Base-by-base conservation (phyloP, 202 grass and related monocot species). In the Zoysia matrella region DNA sequence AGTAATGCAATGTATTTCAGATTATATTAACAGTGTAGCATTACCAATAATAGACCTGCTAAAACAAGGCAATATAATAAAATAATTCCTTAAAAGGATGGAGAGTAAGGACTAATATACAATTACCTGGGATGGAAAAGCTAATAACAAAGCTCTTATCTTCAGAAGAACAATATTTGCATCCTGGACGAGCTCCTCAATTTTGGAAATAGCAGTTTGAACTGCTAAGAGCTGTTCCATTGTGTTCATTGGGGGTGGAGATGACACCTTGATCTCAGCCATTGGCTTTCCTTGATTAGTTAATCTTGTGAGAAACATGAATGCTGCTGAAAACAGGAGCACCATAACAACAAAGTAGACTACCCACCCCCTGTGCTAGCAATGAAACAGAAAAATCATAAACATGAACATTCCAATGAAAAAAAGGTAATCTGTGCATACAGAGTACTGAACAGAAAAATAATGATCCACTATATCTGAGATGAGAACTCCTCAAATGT, bases 211-310 rank as follows among this genome's bases (percentile, higher is more conserved):
- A 56, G 88, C 95, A 86, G 90, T 98, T 85, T 98, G 95, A 76
- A 98, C 95, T 70, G 95, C 92, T 79, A 98, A 87, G 43, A 98
- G 90, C 88, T 98, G 95, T 82, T 98, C 92, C 95, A 98, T 88
- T 46, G 90, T 98, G 82, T 88, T 98, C 92, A 98, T 87, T 76
- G 88, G 71, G 68, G 90, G 92, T 81, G 95, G 95, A 72, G 84
- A 90, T 82, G 84, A 80, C 60, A 98, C 95, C 78, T 93, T 98
- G 56, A 98, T 36, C 77, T 88, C 86, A 78, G 63, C 72, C 64
- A 98, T 93, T 74, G 85, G 75, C 62, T 86, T 91, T 82, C 88
- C 92, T 84, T 92, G 82, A 84, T 87, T 98, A 83, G 82, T 85
- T 80, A 98, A 84, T 90, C 85, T 87, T 52, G 95, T 93, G 51